These are phyloP conservation scores for Saprolegnia parasitica DNA, from an alignment of 352 stramenopile genomes.

Conservation along the genomic window DNA sequence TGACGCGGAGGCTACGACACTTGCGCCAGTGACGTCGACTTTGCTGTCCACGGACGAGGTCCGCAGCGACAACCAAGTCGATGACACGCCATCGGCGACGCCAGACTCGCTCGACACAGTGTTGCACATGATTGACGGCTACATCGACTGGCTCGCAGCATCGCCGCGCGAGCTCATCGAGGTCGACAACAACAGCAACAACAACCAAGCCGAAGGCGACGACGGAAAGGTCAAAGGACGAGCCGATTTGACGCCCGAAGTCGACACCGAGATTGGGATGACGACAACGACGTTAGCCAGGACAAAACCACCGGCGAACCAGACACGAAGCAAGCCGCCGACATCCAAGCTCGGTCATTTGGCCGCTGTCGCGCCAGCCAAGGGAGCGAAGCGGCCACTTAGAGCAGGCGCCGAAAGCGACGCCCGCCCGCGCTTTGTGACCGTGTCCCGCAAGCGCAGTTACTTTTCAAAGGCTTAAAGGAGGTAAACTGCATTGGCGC, in stretches of 20 bases:
- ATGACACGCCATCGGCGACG: background rate
- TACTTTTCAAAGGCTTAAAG: background rate
- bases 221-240: too few relatives aligned
- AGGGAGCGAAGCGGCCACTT: background rate
- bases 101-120: background rate
- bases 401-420: background rate
- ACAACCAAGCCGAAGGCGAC: too few relatives aligned
- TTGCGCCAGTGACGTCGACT: background rate
- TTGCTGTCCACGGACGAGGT: too few relatives aligned
- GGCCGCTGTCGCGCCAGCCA: background rate
- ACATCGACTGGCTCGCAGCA: background rate
- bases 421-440: background rate
- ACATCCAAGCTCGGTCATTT: too few relatives aligned
- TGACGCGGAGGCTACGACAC: too few relatives aligned
- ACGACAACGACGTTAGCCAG: too few relatives aligned
- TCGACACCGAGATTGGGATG: too few relatives aligned
- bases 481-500: too few relatives aligned
- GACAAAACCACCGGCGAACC: too few relatives aligned
- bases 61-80: background rate
- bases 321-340: too few relatives aligned
- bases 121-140: background rate
- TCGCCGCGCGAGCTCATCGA: background rate
- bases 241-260: too few relatives aligned
- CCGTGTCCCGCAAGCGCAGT: background rate
- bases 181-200: too few relatives aligned